These are phyloP conservation scores for Pulveroboletus sp. DNA, from an alignment of 768 basidiomycete species.

Conservation along the genomic window DNA sequence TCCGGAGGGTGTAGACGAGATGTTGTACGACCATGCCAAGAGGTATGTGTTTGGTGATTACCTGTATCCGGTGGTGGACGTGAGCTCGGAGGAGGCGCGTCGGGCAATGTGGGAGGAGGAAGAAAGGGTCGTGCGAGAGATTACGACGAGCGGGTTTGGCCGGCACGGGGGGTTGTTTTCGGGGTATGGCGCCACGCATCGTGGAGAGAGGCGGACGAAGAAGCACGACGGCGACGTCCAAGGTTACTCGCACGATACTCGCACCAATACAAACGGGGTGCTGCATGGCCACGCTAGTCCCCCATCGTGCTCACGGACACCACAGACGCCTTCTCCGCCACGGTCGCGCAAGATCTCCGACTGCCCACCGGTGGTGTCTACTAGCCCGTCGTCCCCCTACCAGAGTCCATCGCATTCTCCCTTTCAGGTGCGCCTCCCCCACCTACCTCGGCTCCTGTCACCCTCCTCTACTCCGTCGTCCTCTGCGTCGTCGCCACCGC, in stretches of 20 bases:
- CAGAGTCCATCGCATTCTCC: slow-evolving; percentile 4
- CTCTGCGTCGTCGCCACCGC: background rate
- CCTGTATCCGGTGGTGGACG: slow-evolving; percentile 85
- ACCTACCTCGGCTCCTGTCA: slow-evolving; percentile 8
- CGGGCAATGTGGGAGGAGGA: slow-evolving; percentile 28
- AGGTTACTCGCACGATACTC: slow-evolving; percentile 15
- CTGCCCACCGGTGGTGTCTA: slow-evolving; percentile 5
- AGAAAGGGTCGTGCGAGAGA: slow-evolving; percentile 26
- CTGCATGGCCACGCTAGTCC: background rate
- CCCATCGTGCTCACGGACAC: background rate
- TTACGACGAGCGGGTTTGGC: slow-evolving; percentile 9
- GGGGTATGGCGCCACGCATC: slow-evolving; percentile 28
- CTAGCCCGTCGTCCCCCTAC: slow-evolving; percentile 9
- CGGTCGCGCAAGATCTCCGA: slow-evolving; percentile 4
- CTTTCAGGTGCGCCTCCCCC: slow-evolving; percentile 1
- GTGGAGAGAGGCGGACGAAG: slow-evolving; percentile 2
- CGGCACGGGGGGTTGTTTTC: background rate
- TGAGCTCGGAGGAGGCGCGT: slow-evolving; percentile 52
- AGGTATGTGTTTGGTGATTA: slow-evolving; percentile 87
- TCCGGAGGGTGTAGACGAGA: slow-evolving; percentile 67
- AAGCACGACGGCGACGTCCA: slow-evolving; percentile 7
- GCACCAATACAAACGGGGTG: background rate
- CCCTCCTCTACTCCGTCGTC: background rate
- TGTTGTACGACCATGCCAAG: slow-evolving; percentile 69
- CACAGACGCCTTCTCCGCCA: slow-evolving; percentile 9